phyloP scores from a whole-genome alignment of 768 basidiomycete species.

The Amanita exitialis region DNA sequence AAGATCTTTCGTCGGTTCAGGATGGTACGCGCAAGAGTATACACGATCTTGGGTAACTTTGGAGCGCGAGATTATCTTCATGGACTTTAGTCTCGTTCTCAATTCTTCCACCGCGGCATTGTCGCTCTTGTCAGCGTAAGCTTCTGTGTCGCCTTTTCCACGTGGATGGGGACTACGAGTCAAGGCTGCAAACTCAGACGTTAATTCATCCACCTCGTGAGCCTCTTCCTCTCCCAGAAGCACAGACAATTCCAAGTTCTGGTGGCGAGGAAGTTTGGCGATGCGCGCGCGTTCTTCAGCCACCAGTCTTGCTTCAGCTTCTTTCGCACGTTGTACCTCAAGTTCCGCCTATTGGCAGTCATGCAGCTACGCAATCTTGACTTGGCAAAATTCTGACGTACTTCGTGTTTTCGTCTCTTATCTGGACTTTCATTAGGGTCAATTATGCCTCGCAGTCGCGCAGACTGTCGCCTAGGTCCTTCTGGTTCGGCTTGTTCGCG shows the following conservation, averaged over 20 bases:
- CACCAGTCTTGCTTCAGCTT: constrained; percentile 51
- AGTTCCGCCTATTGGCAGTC: constrained; percentile 31
- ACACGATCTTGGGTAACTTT: constrained; percentile 71
- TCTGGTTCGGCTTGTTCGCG: constrained; percentile 31
- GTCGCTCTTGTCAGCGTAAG: constrained; percentile 40
- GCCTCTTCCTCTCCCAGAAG: constrained; percentile 43
- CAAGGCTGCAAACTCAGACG: constrained; percentile 31
- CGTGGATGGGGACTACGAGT: constrained; percentile 25
- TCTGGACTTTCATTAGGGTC: constrained; percentile 59
- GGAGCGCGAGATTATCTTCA: constrained; percentile 67
- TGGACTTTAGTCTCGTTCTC: constrained; percentile 37
- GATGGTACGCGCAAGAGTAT: constrained; percentile 76
- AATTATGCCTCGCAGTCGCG: constrained; percentile 38
- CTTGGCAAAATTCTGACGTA: constrained; percentile 14
- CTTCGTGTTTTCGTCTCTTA: constrained; percentile 60
- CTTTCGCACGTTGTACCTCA: constrained; percentile 36
- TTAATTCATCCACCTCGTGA: constrained; percentile 36
- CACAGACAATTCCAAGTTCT: constrained; percentile 49
- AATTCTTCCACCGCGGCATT: constrained; percentile 41
- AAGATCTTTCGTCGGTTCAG: constrained; percentile 68
- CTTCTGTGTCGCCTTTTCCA: constrained; percentile 35
- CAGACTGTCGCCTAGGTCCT: constrained; percentile 55
- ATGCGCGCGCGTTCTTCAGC: constrained; percentile 52
- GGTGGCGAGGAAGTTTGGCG: constrained; percentile 60
- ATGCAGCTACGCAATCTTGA: background rate